Base-by-base conservation (phyloP, 257 asterid species). In the Solanum chmielewskii region DNA sequence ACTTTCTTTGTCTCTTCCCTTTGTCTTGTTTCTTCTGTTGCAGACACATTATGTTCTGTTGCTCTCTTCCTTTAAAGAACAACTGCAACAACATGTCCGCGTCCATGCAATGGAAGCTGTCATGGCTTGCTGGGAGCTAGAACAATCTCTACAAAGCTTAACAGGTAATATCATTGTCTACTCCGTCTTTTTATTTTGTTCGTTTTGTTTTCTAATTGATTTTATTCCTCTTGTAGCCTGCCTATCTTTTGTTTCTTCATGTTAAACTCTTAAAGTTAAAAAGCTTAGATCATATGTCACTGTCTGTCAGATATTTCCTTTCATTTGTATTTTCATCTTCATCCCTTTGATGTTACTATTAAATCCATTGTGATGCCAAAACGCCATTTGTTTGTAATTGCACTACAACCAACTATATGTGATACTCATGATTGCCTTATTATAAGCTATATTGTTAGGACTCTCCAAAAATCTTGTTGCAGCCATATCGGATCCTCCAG, bases 51-150 rank as follows among this genome's bases (percentile, higher is more conserved):
- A 97, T 85, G 98, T 97, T 87, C 94, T 97, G 41, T 90, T 97
- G 92, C 98, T 97, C 37, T 95, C 98, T 80, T 94, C 98, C 83
- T 97, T 97, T 87, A 97, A 97, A 97, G 99, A 97, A 70, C 99
- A 97, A 91, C 94, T 97, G 89, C 99, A 97, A 80, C 99, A 97
- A 75, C 99, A 97, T 64, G 99, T 97, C 25, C 96, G 99, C 2
- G 98, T 97, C 83, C 99, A 97, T 93, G 99, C 99, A 73, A 95
- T 97, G 99, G 99, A 97, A 94, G 98, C 99, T 41, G 99, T 97
- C 93, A 97, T 95, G 99, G 98, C 98, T 89, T 97, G 99, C 90
- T 97, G 99, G 99, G 99, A 97, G 93, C 98, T 97, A 2, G 99
- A 97, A 93, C 99, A 97, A 89, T 97, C 99, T 4, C 90, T 97